Conservation (phyloP, 73 alveolate species). For the Paramecium bursaria region DNA sequence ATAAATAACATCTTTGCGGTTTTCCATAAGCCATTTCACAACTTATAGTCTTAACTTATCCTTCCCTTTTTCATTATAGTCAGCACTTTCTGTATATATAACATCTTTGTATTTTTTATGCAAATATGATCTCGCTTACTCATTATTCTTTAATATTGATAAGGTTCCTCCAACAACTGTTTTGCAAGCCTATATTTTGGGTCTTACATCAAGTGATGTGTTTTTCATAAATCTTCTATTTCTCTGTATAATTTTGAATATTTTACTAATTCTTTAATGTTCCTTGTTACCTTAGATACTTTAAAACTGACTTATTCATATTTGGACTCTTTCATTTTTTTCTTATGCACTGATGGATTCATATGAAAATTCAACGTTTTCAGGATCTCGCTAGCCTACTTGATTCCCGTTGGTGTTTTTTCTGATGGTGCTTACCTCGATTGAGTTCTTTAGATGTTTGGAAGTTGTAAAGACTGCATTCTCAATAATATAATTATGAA, state of each 20-base stretch:
- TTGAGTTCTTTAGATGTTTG: no score
- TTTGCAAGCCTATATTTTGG: slow-evolving; percentile 50
- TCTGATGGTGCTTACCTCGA: neutral
- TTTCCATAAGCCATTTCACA: slow-evolving; percentile 54
- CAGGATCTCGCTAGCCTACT: slow-evolving; percentile 27
- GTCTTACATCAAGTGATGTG: neutral
- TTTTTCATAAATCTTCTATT: slow-evolving; percentile 29
- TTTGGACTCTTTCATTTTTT: neutral
- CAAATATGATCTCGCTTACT: slow-evolving; percentile 27
- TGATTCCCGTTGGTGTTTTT: slow-evolving; percentile 2
- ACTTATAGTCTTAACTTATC: slow-evolving; percentile 43
- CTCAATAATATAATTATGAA: no score
- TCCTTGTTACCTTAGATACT: slow-evolving; percentile 33
- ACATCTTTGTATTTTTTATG: slow-evolving; percentile 56
- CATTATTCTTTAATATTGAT: slow-evolving; percentile 49
- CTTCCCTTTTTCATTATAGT: slow-evolving; percentile 28
- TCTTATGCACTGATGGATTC: slow-evolving; percentile 48
- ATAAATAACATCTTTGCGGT: slow-evolving; percentile 34
- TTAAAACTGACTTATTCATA: neutral
- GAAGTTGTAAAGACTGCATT: no score
- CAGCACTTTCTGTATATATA: slow-evolving; percentile 45
- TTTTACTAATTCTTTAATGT: slow-evolving; percentile 48
- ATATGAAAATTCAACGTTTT: slow-evolving; percentile 31
- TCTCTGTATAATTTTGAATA: neutral
- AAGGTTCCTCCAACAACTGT: slow-evolving; percentile 39